Evolutionary conservation across 768 basidiomycete species (phyloP).

Genomic region (Xanthoconium purpureum): DNA sequence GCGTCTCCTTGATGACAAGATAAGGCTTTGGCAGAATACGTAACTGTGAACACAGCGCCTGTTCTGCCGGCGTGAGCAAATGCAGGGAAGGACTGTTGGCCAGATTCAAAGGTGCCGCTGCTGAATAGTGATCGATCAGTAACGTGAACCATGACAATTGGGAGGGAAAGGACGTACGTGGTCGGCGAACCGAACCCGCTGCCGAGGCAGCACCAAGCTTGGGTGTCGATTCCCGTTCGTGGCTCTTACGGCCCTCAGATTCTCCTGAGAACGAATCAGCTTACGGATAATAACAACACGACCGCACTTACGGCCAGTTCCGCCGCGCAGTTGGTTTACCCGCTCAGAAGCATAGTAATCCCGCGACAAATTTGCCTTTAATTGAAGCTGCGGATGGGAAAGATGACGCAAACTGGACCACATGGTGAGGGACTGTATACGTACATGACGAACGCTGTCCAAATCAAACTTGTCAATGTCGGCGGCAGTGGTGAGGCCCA

Average conservation of each 20-base stretch:
- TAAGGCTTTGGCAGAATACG: conserved; percentile 95
- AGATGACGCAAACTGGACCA: not conserved
- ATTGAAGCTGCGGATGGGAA: conserved; percentile 46
- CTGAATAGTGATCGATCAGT: conserved; percentile 2
- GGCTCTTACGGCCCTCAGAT: conserved; percentile 52
- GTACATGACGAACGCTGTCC: conserved; percentile 70
- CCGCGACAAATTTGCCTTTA: conserved; percentile 54
- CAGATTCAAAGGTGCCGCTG: conserved; percentile 75
- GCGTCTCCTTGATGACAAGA: conserved; percentile 91
- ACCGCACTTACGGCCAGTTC: conserved; percentile 46
- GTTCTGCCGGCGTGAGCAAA: conserved; percentile 85
- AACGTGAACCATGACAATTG: not conserved
- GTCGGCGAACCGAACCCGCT: conserved; percentile 39
- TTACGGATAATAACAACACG: conserved; percentile 26
- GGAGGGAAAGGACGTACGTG: conserved; percentile 32
- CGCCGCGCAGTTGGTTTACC: conserved; percentile 44
- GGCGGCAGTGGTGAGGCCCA: conserved; percentile 79
- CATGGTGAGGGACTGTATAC: conserved; percentile 18
- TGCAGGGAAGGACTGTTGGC: conserved; percentile 88
- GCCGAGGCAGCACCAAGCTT: conserved; percentile 38
- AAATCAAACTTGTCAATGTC: conserved; percentile 89
- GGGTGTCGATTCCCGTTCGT: conserved; percentile 62
- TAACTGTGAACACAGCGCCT: conserved; percentile 80
- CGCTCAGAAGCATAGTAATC: conserved; percentile 58
- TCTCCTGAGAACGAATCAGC: conserved; percentile 29